Conservation (phyloP, 352 stramenopile genomes). For the Pythium diclinum region DNA sequence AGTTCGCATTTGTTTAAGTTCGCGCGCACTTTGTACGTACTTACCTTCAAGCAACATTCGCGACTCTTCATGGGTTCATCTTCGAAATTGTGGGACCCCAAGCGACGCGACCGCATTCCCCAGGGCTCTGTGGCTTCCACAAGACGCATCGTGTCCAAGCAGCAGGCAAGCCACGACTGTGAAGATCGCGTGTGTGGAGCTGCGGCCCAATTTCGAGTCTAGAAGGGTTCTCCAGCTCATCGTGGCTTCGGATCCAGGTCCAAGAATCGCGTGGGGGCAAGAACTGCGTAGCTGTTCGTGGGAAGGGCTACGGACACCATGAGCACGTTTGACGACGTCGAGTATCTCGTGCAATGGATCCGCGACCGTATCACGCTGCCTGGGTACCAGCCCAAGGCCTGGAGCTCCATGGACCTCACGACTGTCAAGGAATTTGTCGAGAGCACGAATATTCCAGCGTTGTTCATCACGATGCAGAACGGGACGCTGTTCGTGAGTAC, state of each 20-base stretch:
- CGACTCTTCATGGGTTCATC: constrained; percentile 28
- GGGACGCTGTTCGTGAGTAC: constrained; percentile 53
- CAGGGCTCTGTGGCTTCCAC: background rate
- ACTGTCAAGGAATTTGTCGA: constrained; percentile 85
- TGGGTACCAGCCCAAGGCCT: constrained; percentile 64
- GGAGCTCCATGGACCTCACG: constrained; percentile 71
- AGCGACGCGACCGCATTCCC: constrained; percentile 13
- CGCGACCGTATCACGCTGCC: constrained; percentile 74
- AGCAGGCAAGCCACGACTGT: background rate
- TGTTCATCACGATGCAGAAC: constrained; percentile 63
- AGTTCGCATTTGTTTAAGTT: constrained; percentile 9
- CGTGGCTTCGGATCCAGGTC: background rate
- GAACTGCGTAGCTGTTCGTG: background rate
- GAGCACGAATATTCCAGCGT: constrained; percentile 52
- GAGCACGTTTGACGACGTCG: constrained; percentile 84
- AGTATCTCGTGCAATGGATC: constrained; percentile 84
- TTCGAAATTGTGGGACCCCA: background rate
- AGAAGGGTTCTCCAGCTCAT: background rate
- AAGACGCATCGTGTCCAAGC: background rate
- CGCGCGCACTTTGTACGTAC: constrained; percentile 9
- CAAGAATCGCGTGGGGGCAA: background rate
- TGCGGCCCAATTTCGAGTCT: background rate
- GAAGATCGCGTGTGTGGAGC: background rate
- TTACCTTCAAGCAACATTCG: constrained; percentile 20
- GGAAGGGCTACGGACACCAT: constrained; percentile 28